Evolutionary conservation across 1,284 basidiomycete genomes (phyloP).

Genomic region (Chalciporus piperatoides): DNA sequence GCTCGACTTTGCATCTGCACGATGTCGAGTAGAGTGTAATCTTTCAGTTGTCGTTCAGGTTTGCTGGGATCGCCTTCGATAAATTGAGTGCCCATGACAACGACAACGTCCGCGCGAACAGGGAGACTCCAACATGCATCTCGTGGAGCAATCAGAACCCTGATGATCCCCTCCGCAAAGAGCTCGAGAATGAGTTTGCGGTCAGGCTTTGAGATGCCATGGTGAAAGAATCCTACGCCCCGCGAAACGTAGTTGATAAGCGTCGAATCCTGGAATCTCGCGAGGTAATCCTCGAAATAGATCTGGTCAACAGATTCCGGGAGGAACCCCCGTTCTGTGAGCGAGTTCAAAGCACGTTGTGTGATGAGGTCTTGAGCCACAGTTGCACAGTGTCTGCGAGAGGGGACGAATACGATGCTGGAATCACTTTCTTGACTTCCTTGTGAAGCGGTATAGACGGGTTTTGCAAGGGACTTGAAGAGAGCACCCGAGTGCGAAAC

Average conservation of each 20-base stretch:
- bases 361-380: slow-evolving; percentile 87
- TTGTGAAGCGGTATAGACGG: slow-evolving; percentile 70
- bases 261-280: slow-evolving; percentile 59
- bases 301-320: slow-evolving; percentile 51
- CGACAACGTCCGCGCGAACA: slow-evolving; percentile 74
- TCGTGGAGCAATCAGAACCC: slow-evolving; percentile 80
- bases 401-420: slow-evolving; percentile 89
- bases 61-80: slow-evolving; percentile 48
- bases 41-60: slow-evolving; percentile 66
- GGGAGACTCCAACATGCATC: slow-evolving; percentile 88
- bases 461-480: slow-evolving; percentile 92
- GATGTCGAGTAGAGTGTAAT: slow-evolving; percentile 81
- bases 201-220: slow-evolving; percentile 69
- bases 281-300: slow-evolving; percentile 58
- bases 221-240: slow-evolving; percentile 87
- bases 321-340: slow-evolving; percentile 71
- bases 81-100: slow-evolving; percentile 94
- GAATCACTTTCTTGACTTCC: slow-evolving; percentile 42
- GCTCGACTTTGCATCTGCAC: slow-evolving; percentile 91
- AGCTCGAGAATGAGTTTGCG: slow-evolving; percentile 79
- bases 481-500: slow-evolving; percentile 85
- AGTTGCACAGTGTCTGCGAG: slow-evolving; percentile 72
- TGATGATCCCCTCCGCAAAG: slow-evolving; percentile 76
- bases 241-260: slow-evolving; percentile 79
- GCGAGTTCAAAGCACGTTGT: slow-evolving; percentile 76